Percentiles rank a stretch among this genome's conserved stretches.
Conservation (phyloP, 208 protist species). For the Trypanosoma conorhini region DNA sequence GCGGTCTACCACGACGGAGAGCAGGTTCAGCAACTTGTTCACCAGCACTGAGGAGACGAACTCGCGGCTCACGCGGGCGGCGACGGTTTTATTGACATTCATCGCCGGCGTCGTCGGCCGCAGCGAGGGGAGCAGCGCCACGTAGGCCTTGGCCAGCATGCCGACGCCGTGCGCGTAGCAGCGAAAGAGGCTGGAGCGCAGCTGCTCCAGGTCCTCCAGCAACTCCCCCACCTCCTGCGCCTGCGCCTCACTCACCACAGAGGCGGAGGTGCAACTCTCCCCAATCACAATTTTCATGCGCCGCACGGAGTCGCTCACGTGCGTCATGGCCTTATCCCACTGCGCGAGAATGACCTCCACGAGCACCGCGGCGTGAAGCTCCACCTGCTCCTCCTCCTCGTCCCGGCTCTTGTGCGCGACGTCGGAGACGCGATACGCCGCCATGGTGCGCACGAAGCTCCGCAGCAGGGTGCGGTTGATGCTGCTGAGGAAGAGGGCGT, state of each 20-base stretch:
- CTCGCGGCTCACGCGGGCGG: conserved; percentile 74
- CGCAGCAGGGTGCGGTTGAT: conserved; percentile 64
- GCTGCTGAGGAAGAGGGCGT: conserved; percentile 63
- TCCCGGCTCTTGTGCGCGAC: neutral
- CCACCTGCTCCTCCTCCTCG: conserved; percentile 43
- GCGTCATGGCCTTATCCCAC: conserved; percentile 73
- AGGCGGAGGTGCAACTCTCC: conserved; percentile 63
- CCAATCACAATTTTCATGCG: conserved; percentile 86
- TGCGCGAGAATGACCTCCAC: conserved; percentile 81
- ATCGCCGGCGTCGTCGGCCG: conserved; percentile 10
- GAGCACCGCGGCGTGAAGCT: conserved; percentile 79
- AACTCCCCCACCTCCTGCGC: conserved; percentile 66
- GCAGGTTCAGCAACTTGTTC: conserved; percentile 82
- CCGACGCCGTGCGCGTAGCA: conserved; percentile 78
- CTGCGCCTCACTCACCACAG: conserved; percentile 46
- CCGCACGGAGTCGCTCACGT: conserved; percentile 59
- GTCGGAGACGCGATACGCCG: conserved; percentile 56
- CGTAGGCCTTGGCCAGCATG: conserved; percentile 82
- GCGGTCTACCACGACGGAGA: conserved; percentile 81
- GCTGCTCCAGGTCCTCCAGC: conserved; percentile 73
- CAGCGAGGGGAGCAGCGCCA: conserved; percentile 65
- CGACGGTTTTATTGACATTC: conserved; percentile 35
- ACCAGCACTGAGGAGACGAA: conserved; percentile 69
- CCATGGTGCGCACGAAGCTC: conserved; percentile 61
- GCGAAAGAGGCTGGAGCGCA: conserved; percentile 58